phyloP scores from a whole-genome alignment of 2,329 filamentous ascomycete species.

The Pseudogymnoascus sp. region DNA sequence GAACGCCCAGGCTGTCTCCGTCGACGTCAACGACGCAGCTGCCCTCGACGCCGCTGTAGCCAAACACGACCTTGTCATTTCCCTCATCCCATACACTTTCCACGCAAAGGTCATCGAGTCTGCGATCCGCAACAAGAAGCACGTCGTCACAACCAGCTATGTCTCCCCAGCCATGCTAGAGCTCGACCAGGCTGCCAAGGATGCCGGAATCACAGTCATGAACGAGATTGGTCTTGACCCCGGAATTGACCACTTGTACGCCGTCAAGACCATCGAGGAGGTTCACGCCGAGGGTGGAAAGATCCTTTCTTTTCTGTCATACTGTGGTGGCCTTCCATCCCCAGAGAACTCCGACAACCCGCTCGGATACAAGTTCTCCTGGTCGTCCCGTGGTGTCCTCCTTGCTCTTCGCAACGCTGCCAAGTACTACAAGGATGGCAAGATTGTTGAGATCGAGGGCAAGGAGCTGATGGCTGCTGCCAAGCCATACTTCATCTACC shows the following conservation, averaged over 20 bases:
- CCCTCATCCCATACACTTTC: constrained; percentile 84
- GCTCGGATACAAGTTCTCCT: constrained; percentile 83
- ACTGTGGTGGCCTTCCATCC: constrained; percentile 71
- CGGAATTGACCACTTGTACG: constrained; percentile 64
- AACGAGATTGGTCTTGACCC: constrained; percentile 85
- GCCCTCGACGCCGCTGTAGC: constrained; percentile 74
- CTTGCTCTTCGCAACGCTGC: constrained; percentile 81
- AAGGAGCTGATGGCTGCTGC: constrained; percentile 75
- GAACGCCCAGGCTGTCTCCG: constrained; percentile 65
- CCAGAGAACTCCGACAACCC: constrained; percentile 77
- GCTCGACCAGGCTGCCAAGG: constrained; percentile 73
- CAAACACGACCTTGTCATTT: constrained; percentile 71
- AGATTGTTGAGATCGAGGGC: constrained; percentile 56
- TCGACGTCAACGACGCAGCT: constrained; percentile 70
- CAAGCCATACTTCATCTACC: constrained; percentile 86
- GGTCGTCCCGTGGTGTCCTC: constrained; percentile 70
- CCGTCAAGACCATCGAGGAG: constrained; percentile 77
- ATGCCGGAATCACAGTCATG: constrained; percentile 91
- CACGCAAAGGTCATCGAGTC: constrained; percentile 86
- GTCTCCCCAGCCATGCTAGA: constrained; percentile 88
- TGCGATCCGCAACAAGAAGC: constrained; percentile 86
- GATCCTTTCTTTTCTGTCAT: constrained; percentile 71
- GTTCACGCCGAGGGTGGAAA: constrained; percentile 85
- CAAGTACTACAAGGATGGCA: constrained; percentile 71
- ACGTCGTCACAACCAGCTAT: constrained; percentile 93